A percentile compares a stretch with the other conserved stretches of the same genome.
phyloP scores from a whole-genome alignment of 1,284 basidiomycete species.

The Porogramme epimiltina region DNA sequence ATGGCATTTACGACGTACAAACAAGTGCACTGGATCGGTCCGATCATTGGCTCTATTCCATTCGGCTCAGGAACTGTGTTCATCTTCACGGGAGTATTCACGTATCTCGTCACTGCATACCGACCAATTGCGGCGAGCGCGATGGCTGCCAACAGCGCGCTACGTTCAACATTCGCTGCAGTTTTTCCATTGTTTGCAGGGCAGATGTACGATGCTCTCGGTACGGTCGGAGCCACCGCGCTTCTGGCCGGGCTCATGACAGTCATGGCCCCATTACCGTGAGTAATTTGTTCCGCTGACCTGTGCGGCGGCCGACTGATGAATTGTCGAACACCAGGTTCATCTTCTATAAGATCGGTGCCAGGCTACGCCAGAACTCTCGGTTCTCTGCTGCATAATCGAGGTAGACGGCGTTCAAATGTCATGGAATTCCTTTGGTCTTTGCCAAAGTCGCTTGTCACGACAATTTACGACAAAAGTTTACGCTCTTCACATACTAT shows the following conservation, averaged over 20 bases:
- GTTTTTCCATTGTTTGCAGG: conserved; percentile 73
- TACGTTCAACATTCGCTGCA: conserved; percentile 69
- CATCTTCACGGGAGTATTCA: conserved; percentile 71
- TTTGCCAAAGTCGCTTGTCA: too few species aligned
- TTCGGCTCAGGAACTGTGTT: conserved; percentile 64
- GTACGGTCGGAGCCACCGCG: conserved; percentile 75
- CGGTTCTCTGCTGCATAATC: conserved; percentile 31
- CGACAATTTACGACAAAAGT: too few species aligned
- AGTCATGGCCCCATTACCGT: conserved; percentile 74
- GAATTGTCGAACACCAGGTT: conserved; percentile 29
- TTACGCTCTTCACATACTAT: too few species aligned
- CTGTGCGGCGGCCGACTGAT: too few species aligned
- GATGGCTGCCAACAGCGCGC: conserved; percentile 73
- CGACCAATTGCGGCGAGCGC: conserved; percentile 78
- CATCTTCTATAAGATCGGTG: conserved; percentile 43
- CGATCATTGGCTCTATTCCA: conserved; percentile 64
- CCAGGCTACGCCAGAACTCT: conserved; percentile 39
- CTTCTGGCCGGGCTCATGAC: conserved; percentile 75
- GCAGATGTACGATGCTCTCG: conserved; percentile 59
- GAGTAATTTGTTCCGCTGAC: conserved; percentile 29
- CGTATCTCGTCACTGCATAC: conserved; percentile 72
- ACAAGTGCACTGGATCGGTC: conserved; percentile 72
- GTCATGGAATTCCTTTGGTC: too few species aligned
- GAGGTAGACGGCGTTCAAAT: too few species aligned
- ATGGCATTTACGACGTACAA: conserved; percentile 74